Evolutionary conservation across 352 stramenopile species (phyloP), one percentile per base, ranked within the genome.

Genomic region (Phytophthora litchii): DNA sequence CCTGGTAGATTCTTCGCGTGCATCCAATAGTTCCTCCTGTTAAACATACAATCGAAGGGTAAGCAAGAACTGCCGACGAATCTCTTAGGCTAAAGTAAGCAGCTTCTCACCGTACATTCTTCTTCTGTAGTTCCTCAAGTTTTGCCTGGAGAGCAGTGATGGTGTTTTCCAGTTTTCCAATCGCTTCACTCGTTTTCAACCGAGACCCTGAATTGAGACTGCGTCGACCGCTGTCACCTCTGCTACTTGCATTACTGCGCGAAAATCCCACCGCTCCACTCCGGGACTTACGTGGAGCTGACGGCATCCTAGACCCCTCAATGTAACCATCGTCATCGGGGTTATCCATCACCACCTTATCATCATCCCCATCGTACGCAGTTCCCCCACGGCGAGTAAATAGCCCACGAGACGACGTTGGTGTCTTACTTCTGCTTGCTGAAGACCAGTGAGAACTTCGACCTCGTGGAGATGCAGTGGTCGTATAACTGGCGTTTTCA

Each of bases 71-170:
- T 23, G n/a, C 11, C 12, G 23, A 3, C 3, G 17, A 42, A 4
- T 17, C 38, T 25, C 11, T 14, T 4, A 27, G 47, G 0, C 21
- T 2, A 27, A 46, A 20, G 6, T 9, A 41, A 49, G 14, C 25
- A 68, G 31, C 40, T 31, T 59, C 64, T 68, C 51, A 71, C 60
- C 78, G 64, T 84, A 89, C 82, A 74, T 92, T 92, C 58, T 88
- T 83, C 46, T 83, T 80, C 45, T 89, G 76, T 3, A 89, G 63
- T 51, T 89, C 80, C 63, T 92, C 80, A 5, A 89, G 48, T 55
- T 88, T 92, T 25, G 54, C 36, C 5, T 83, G 78, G 0, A 92
- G 66, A 14, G 72, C 72, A 19, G 59, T 65, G 31, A 88, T 75
- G 4, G 80, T 86, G n/a, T 60, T 74, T 46, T 92, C 80, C 14